These are phyloP conservation scores for Albugo candida DNA, from an alignment of 352 stramenopile genomes.

Conservation along the genomic window DNA sequence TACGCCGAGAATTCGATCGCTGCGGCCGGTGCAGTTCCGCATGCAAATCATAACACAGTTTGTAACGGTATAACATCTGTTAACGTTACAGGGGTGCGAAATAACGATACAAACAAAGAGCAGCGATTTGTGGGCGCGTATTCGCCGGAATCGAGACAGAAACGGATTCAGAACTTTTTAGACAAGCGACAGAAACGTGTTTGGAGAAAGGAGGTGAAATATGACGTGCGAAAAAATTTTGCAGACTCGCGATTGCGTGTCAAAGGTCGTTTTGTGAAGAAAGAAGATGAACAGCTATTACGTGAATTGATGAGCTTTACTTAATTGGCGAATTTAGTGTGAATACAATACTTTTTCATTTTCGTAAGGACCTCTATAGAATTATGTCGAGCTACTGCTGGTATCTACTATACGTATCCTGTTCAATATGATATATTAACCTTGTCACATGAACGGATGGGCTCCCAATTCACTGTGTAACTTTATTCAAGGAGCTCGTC, in stretches of 20 bases:
- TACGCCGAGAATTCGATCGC: not conserved
- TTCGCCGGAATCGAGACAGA: slow-evolving; percentile 82
- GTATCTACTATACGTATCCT: too few species aligned
- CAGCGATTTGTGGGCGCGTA: slow-evolving; percentile 88
- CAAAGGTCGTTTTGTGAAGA: slow-evolving; percentile 95
- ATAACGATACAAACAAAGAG: slow-evolving; percentile 41
- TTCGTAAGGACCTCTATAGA: too few species aligned
- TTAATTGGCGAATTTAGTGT: slow-evolving; percentile 11
- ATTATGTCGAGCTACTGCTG: too few species aligned
- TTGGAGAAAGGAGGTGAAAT: slow-evolving; percentile 92
- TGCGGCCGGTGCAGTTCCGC: slow-evolving; percentile 9
- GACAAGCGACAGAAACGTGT: slow-evolving; percentile 91
- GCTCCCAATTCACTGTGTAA: too few species aligned
- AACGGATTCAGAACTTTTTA: slow-evolving; percentile 87
- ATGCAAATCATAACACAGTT: slow-evolving; percentile 4
- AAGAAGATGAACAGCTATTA: slow-evolving; percentile 88
- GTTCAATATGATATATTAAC: too few species aligned
- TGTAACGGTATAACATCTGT: slow-evolving; percentile 1
- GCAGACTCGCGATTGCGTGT: slow-evolving; percentile 91
- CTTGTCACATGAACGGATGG: too few species aligned
- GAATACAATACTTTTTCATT: too few species aligned
- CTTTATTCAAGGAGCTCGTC: too few species aligned
- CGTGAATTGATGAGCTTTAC: slow-evolving; percentile 68
- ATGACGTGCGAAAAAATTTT: slow-evolving; percentile 97
- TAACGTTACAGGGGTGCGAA: not conserved